Conservation (phyloP, 768 basidiomycete genomes). For the Exidia glandulosa region DNA sequence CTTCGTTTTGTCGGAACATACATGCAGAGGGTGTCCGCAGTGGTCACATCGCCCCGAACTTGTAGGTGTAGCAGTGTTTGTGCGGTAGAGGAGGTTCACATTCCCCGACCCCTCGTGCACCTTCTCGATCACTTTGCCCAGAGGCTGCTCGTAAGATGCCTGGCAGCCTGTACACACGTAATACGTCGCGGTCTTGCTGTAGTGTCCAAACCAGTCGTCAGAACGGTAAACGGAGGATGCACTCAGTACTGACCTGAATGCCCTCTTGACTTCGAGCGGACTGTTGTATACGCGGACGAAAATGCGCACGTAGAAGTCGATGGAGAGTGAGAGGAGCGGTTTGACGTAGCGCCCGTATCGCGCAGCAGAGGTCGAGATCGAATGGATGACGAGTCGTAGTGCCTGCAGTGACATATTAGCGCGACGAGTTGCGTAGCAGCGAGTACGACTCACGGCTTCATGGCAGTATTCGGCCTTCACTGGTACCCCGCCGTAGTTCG, state of each 20-base stretch:
- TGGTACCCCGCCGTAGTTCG: conserved; percentile 89
- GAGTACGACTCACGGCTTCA: conserved; percentile 55
- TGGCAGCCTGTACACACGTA: conserved; percentile 83
- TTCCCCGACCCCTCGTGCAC: conserved; percentile 43
- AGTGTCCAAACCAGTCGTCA: background rate
- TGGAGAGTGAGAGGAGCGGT: conserved; percentile 81
- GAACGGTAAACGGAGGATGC: background rate
- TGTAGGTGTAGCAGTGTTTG: conserved; percentile 52
- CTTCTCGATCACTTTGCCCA: conserved; percentile 65
- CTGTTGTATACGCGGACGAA: conserved; percentile 71
- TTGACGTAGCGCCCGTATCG: conserved; percentile 88
- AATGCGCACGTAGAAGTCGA: conserved; percentile 93
- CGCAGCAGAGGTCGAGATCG: conserved; percentile 75
- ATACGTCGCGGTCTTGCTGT: conserved; percentile 75
- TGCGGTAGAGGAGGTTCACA: conserved; percentile 59
- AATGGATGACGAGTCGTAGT: conserved; percentile 80
- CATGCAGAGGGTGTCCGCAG: conserved; percentile 69
- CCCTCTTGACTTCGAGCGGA: conserved; percentile 75
- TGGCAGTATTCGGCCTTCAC: conserved; percentile 92
- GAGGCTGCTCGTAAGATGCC: conserved; percentile 67
- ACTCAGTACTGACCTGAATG: conserved; percentile 47
- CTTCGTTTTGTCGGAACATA: conserved; percentile 32
- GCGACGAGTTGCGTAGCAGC: conserved; percentile 1
- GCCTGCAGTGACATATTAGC: conserved; percentile 37
- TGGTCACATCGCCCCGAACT: conserved; percentile 62